Conservation (phyloP, 805 yeast species). For the Candida quercuum region DNA sequence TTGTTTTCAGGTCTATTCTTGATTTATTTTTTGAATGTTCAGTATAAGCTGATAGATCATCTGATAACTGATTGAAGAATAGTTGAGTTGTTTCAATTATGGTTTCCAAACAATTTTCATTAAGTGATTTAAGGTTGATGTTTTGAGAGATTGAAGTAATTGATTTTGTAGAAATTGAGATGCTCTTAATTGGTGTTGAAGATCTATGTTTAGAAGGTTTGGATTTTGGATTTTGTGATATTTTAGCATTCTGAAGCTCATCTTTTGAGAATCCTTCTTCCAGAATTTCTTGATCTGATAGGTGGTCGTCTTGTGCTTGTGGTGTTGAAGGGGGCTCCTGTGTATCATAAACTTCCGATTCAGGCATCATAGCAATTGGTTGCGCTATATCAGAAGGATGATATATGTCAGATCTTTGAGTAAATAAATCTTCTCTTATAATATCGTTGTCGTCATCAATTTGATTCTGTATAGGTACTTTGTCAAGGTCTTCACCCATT, state of each 20-base stretch:
- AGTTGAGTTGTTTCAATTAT: conserved; percentile 21
- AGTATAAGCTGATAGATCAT: conserved; percentile 27
- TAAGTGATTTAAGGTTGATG: conserved; percentile 5
- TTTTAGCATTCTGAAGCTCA: no score
- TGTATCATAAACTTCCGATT: not conserved
- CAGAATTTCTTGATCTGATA: not conserved
- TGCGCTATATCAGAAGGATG: not conserved
- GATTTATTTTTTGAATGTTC: conserved; percentile 25
- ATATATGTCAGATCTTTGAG: not conserved
- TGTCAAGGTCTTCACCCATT: not conserved
- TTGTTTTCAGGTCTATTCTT: conserved; percentile 22
- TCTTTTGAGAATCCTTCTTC: no score
- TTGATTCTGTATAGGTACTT: not conserved
- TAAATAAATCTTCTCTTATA: not conserved
- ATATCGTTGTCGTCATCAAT: not conserved
- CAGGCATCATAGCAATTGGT: not conserved
- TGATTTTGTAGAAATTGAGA: no score
- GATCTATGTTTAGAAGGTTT: no score
- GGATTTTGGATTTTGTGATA: no score
- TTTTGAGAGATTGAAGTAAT: not conserved
- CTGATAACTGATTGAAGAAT: conserved; percentile 24
- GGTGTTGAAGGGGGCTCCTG: not conserved
- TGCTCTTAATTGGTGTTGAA: no score
- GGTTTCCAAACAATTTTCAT: conserved; percentile 17
- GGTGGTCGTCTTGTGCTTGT: not conserved